Percentiles rank a stretch among this genome's conserved stretches.
phyloP scores from a whole-genome alignment of 2,329 filamentous ascomycete genomes.

The Aureobasidium sp. region DNA sequence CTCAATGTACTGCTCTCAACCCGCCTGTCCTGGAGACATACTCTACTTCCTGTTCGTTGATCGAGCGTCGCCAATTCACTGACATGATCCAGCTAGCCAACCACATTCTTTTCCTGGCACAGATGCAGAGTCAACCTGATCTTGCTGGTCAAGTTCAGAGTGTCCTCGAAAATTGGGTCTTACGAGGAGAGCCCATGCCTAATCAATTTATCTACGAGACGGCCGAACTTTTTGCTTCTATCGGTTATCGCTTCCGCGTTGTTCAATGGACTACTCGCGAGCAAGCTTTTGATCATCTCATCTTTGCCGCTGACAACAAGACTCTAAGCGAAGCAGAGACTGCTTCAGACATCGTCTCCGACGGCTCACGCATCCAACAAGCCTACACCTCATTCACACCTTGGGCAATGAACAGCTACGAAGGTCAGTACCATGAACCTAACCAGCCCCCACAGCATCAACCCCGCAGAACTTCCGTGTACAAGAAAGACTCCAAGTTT shows the following conservation, averaged over 20 bases:
- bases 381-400: background rate
- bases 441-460: background rate
- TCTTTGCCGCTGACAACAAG: background rate
- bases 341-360: background rate
- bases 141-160: background rate
- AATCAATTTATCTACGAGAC: background rate
- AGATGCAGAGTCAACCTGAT: background rate
- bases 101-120: background rate
- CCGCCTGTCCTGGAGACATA: background rate
- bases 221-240: background rate
- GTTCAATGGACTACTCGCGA: background rate
- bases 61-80: conserved; percentile 6
- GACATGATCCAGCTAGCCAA: conserved; percentile 2
- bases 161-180: background rate
- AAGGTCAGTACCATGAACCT: background rate
- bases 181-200: background rate
- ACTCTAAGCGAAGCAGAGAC: background rate
- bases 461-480: background rate
- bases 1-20: background rate
- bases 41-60: background rate
- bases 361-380: background rate
- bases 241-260: background rate
- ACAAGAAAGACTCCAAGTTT: background rate
- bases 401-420: background rate
- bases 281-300: background rate